Conservation (phyloP, 1,284 basidiomycete species). For the Cerioporus squamosus region DNA sequence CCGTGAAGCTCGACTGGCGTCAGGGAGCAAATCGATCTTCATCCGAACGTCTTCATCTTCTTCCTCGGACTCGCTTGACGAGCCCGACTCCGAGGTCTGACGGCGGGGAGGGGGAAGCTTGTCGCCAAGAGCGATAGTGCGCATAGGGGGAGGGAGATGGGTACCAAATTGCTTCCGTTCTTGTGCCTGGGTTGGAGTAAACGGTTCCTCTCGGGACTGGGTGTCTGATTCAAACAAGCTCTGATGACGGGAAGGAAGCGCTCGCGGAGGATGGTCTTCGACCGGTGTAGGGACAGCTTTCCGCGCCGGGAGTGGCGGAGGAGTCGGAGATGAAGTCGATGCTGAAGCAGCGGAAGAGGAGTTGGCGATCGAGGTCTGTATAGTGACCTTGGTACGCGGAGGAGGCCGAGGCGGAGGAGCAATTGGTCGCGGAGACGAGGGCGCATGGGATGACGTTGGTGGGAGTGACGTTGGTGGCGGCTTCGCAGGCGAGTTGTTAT, state of each 20-base stretch:
- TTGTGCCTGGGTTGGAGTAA: conserved; percentile 12
- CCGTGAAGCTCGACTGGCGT: conserved; percentile 81
- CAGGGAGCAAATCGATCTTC: conserved; percentile 72
- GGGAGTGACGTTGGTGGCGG: conserved; percentile 7
- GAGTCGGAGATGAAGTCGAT: conserved; percentile 15
- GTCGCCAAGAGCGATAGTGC: conserved; percentile 68
- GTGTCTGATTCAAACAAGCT: conserved; percentile 21
- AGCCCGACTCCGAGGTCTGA: conserved; percentile 46
- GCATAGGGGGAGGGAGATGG: conserved; percentile 70
- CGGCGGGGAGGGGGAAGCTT: conserved; percentile 66
- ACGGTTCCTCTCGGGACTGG: not conserved
- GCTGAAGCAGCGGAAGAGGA: conserved; percentile 33
- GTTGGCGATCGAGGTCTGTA: conserved; percentile 13
- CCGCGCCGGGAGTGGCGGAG: conserved; percentile 38
- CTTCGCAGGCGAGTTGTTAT: conserved; percentile 22
- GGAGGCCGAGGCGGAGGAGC: conserved; percentile 34
- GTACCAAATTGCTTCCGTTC: conserved; percentile 54
- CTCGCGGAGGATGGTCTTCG: conserved; percentile 24
- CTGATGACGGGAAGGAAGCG: conserved; percentile 19
- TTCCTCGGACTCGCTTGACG: conserved; percentile 52
- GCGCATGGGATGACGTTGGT: conserved; percentile 11
- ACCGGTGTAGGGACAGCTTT: conserved; percentile 20
- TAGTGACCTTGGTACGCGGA: conserved; percentile 29
- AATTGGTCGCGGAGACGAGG: conserved; percentile 21
- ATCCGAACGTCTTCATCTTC: conserved; percentile 35